Conservation (phyloP, 1,284 basidiomycete species). For the Veloboletus limbatus region DNA sequence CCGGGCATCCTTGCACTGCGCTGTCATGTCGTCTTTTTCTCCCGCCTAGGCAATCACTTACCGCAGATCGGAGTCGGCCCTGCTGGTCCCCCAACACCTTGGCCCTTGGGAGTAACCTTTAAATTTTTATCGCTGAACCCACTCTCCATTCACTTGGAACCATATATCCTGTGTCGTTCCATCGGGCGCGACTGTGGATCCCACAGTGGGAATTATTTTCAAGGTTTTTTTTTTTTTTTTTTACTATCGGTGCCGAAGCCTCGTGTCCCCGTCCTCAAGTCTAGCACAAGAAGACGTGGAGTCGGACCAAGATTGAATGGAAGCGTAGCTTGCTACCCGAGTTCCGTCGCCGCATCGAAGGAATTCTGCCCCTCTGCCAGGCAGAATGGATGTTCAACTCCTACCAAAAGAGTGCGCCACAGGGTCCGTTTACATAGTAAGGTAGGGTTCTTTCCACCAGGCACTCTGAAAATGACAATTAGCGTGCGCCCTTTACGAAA, state of each 20-base stretch:
- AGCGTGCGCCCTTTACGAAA: constrained; percentile 20
- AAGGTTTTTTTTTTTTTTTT: not conserved
- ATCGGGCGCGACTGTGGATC: constrained; percentile 3
- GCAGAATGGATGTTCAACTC: not conserved
- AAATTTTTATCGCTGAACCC: not conserved
- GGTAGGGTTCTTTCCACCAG: constrained; percentile 11
- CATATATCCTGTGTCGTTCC: constrained; percentile 2
- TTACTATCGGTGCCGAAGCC: constrained; percentile 4
- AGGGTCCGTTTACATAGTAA: constrained; percentile 17
- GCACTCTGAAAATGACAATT: constrained; percentile 15
- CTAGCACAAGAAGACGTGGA: not conserved
- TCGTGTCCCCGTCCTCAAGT: not conserved
- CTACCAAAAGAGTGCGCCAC: constrained; percentile 15
- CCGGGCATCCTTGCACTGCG: not conserved
- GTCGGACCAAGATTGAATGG: not conserved
- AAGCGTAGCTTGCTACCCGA: not conserved
- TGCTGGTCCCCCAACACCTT: constrained; percentile 1
- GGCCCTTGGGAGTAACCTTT: constrained; percentile 5
- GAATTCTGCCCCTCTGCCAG: not conserved
- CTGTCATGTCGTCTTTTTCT: constrained; percentile 13
- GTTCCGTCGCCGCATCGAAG: not conserved
- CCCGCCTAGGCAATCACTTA: constrained; percentile 1
- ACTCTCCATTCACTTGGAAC: constrained; percentile 18
- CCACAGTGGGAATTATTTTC: constrained; percentile 26
- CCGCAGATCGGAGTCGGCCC: constrained; percentile 11